Evolutionary conservation across 2,329 filamentous ascomycete genomes (phyloP).

Genomic region (Arachnopeziza araneosa): DNA sequence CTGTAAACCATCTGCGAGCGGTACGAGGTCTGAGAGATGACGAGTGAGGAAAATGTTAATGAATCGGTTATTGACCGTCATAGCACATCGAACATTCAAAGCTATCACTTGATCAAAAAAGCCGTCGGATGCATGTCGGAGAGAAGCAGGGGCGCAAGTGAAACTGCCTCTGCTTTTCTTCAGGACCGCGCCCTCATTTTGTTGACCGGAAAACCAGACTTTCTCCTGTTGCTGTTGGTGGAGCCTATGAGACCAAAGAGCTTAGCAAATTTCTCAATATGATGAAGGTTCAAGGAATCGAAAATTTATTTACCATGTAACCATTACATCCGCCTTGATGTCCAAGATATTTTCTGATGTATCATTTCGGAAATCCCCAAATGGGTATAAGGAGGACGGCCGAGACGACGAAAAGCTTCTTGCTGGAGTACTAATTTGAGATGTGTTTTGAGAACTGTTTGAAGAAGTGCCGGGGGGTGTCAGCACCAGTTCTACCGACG

Average conservation of each 20-base stretch:
- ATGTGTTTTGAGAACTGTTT: neutral
- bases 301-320: constrained; percentile 40
- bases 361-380: constrained; percentile 37
- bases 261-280: neutral
- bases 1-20: constrained; percentile 50
- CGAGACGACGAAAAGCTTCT: constrained; percentile 6
- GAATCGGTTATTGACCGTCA: constrained; percentile 61
- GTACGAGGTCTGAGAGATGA: constrained; percentile 47
- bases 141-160: constrained; percentile 43
- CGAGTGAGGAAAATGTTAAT: constrained; percentile 53
- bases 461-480: constrained; percentile 9
- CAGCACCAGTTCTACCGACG: constrained; percentile 17
- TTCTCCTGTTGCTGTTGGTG: constrained; percentile 55
- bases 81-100: constrained; percentile 57
- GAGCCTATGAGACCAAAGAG: constrained; percentile 28
- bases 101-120: constrained; percentile 44
- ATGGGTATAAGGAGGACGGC: constrained; percentile 33
- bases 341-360: constrained; percentile 42
- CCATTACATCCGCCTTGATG: constrained; percentile 56
- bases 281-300: neutral
- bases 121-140: constrained; percentile 39
- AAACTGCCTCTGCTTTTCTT: constrained; percentile 47
- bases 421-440: constrained; percentile 1
- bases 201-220: constrained; percentile 42
- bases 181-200: constrained; percentile 49